A percentile compares a stretch with the other conserved stretches of the same genome.
phyloP scores from a whole-genome alignment of 495 filamentous ascomycete species.

The Trichodelitschia bisporula region DNA sequence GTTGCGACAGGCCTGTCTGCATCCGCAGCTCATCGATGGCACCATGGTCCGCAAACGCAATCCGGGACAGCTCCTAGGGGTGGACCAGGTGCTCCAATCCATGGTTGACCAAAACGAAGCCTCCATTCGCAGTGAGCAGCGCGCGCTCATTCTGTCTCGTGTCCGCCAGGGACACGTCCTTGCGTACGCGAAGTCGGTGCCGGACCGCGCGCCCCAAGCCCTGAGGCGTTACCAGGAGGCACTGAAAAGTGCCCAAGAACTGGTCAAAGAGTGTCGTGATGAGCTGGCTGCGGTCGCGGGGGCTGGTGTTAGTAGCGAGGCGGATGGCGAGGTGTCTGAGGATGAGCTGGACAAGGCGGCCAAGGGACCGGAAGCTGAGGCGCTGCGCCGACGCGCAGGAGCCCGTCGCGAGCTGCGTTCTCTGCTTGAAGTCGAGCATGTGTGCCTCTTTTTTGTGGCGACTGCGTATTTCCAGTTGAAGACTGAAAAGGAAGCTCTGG shows the following conservation, averaged over 20 bases:
- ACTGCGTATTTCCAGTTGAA: slow-evolving; percentile 72
- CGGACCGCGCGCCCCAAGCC: slow-evolving; percentile 25
- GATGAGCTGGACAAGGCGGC: slow-evolving; percentile 14
- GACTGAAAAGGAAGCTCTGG: slow-evolving; percentile 30
- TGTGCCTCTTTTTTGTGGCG: slow-evolving; percentile 59
- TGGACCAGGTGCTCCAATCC: slow-evolving; percentile 57
- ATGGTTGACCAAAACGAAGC: slow-evolving; percentile 70
- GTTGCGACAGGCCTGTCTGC: slow-evolving; percentile 67
- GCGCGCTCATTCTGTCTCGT: slow-evolving; percentile 31
- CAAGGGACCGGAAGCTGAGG: too few relatives aligned
- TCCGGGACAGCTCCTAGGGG: slow-evolving; percentile 38
- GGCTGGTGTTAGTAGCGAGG: slow-evolving; percentile 14
- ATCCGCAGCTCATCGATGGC: too few relatives aligned
- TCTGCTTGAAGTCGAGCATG: slow-evolving; percentile 60
- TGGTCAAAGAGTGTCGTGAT: slow-evolving; percentile 39
- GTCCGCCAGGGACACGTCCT: slow-evolving; percentile 48
- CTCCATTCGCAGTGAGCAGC: slow-evolving; percentile 36
- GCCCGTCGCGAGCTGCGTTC: slow-evolving; percentile 36
- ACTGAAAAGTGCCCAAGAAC: slow-evolving; percentile 22
- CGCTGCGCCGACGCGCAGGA: too few relatives aligned
- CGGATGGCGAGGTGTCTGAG: slow-evolving; percentile 18
- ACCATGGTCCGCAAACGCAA: slow-evolving; percentile 45
- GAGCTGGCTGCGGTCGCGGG: slow-evolving; percentile 22
- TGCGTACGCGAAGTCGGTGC: slow-evolving; percentile 29
- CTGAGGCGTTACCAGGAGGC: slow-evolving; percentile 40